These are phyloP conservation scores for Pseudonectria foliicola DNA, from an alignment of 2,329 filamentous ascomycete species.

Conservation along the genomic window DNA sequence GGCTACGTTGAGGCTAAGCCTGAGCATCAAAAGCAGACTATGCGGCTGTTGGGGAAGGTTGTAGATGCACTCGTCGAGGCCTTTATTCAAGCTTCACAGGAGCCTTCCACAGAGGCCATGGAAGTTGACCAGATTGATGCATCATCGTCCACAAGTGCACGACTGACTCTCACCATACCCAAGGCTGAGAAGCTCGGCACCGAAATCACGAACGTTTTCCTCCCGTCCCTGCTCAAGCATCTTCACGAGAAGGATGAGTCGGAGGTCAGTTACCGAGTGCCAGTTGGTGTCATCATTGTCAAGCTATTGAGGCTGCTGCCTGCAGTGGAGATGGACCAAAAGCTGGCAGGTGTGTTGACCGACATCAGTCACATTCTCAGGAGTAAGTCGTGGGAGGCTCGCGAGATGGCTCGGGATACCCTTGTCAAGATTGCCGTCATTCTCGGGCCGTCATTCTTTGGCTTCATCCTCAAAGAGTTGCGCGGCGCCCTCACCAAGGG, in stretches of 20 bases:
- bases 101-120: conserved; percentile 32
- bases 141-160: conserved; percentile 22
- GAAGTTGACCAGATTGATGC: conserved; percentile 31
- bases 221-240: conserved; percentile 75
- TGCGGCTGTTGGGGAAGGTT: conserved; percentile 73
- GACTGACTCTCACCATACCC: conserved; percentile 61
- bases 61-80: conserved; percentile 66
- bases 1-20: conserved; percentile 74
- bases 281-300: conserved; percentile 80
- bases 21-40: conserved; percentile 77
- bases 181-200: conserved; percentile 57
- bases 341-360: conserved; percentile 75
- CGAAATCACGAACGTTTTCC: conserved; percentile 67
- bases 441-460: conserved; percentile 75
- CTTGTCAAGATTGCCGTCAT: conserved; percentile 75
- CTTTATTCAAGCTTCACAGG: conserved; percentile 51
- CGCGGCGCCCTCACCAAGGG: conserved; percentile 75
- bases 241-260: conserved; percentile 92
- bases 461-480: conserved; percentile 89
- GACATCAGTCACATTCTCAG: conserved; percentile 91
- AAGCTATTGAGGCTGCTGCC: conserved; percentile 81
- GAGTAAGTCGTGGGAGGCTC: conserved; percentile 79
- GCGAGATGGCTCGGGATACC: conserved; percentile 86
- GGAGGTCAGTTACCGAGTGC: conserved; percentile 86
- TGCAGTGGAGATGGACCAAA: conserved; percentile 60